Evolutionary conservation across 208 protist genomes (phyloP).

Genomic region (Herpetomonas samuelpessoai): DNA sequence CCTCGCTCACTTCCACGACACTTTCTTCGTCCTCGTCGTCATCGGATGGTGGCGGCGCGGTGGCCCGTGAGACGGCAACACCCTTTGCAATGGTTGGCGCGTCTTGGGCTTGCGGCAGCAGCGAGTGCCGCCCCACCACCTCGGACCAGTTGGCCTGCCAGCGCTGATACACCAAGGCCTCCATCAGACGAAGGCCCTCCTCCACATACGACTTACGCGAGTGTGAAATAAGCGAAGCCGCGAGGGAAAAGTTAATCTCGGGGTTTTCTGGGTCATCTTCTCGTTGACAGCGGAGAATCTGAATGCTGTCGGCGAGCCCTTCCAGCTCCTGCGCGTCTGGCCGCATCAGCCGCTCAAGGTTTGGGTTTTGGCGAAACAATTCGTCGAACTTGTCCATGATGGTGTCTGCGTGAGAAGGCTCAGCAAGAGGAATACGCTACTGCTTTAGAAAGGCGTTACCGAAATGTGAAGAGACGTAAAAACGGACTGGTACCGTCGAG

Average conservation of each 20-base stretch:
- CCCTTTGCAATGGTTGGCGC: not conserved
- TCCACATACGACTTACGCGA: constrained; percentile 36
- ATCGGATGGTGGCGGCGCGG: not conserved
- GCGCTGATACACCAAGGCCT: constrained; percentile 44
- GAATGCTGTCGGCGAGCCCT: constrained; percentile 46
- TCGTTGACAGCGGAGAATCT: constrained; percentile 25
- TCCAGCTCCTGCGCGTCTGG: constrained; percentile 49
- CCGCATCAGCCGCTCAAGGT: constrained; percentile 34
- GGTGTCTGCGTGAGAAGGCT: too few species aligned
- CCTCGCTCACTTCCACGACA: not conserved
- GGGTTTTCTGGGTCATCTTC: constrained; percentile 25
- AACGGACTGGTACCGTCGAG: too few species aligned
- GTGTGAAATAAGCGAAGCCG: constrained; percentile 65
- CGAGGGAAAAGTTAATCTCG: constrained; percentile 53
- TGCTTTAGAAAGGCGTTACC: too few species aligned
- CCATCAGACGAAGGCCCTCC: constrained; percentile 71
- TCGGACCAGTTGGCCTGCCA: constrained; percentile 46
- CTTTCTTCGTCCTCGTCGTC: not conserved
- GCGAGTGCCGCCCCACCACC: constrained; percentile 7
- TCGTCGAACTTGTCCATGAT: constrained; percentile 34
- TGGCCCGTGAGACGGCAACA: not conserved
- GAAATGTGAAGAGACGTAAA: too few species aligned
- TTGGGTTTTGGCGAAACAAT: constrained; percentile 43
- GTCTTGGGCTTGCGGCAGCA: not conserved
- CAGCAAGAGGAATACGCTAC: too few species aligned